Conservation (phyloP, 805 yeast species). For the Peterozyma toletana region DNA sequence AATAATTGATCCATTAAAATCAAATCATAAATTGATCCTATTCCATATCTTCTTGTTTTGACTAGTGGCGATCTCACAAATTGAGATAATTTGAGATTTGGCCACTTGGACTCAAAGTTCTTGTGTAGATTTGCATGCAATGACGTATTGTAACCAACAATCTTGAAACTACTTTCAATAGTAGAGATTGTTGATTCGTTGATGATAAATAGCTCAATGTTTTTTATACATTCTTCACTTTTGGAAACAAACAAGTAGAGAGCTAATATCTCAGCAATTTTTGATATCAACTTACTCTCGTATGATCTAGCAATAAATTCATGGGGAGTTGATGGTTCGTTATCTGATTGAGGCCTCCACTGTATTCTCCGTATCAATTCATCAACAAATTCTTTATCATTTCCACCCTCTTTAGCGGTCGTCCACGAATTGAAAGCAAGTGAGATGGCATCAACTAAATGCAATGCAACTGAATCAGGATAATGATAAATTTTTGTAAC, state of each 20-base stretch:
- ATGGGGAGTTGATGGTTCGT: slow-evolving; percentile 8
- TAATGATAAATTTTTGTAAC: slow-evolving; percentile 42
- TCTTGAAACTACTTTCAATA: slow-evolving; percentile 24
- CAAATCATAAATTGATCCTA: slow-evolving; percentile 49
- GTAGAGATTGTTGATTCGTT: slow-evolving; percentile 26
- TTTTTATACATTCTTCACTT: slow-evolving; percentile 28
- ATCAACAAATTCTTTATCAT: slow-evolving; percentile 39
- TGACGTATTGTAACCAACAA: slow-evolving; percentile 13
- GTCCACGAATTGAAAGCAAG: slow-evolving; percentile 77
- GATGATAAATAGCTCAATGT: slow-evolving; percentile 35
- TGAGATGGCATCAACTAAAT: slow-evolving; percentile 66
- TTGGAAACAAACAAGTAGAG: slow-evolving; percentile 57
- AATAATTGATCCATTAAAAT: slow-evolving; percentile 57
- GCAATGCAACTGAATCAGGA: slow-evolving; percentile 59
- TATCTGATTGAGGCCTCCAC: slow-evolving; percentile 2
- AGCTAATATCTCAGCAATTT: slow-evolving; percentile 71
- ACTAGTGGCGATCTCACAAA: slow-evolving; percentile 43
- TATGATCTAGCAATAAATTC: slow-evolving; percentile 35
- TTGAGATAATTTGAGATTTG: slow-evolving; percentile 35
- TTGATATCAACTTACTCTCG: slow-evolving; percentile 51
- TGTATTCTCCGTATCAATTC: slow-evolving; percentile 30
- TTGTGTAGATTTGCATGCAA: slow-evolving; percentile 26
- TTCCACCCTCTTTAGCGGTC: slow-evolving; percentile 44
- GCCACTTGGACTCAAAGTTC: slow-evolving; percentile 43
- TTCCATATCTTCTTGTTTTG: slow-evolving; percentile 42